phyloP scores from a whole-genome alignment of 257 asterid species.

The Coffea eugenioides region DNA sequence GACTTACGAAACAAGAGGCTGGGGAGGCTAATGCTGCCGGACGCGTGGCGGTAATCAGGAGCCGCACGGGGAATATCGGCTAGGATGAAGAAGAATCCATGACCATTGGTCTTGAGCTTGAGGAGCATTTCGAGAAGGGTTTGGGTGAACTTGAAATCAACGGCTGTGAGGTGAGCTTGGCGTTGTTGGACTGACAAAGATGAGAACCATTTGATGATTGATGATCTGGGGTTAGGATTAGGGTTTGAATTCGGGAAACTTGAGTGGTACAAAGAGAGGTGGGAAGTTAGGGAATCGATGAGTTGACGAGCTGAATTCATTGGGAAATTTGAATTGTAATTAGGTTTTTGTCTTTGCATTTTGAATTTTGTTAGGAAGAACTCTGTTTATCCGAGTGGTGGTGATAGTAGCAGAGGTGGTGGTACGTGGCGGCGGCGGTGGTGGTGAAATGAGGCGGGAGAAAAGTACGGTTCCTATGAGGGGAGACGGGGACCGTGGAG shows the following conservation, averaged over 20 bases:
- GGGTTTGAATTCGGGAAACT: constrained; percentile 25
- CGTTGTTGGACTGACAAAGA: constrained; percentile 77
- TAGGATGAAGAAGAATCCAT: constrained; percentile 66
- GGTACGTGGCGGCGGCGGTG: neutral
- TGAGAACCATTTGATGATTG: constrained; percentile 84
- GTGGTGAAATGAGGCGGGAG: neutral
- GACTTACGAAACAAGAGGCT: constrained; percentile 76
- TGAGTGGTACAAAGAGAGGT: constrained; percentile 76
- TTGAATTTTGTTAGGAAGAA: neutral
- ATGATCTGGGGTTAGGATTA: constrained; percentile 41
- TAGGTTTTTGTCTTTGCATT: neutral
- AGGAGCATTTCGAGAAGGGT: constrained; percentile 64
- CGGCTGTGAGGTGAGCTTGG: constrained; percentile 67
- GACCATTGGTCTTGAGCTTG: constrained; percentile 48
- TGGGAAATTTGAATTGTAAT: constrained; percentile 13
- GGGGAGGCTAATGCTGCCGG: constrained; percentile 51
- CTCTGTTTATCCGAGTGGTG: neutral
- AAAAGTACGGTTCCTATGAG: neutral
- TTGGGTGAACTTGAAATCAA: constrained; percentile 51
- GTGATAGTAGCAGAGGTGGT: neutral
- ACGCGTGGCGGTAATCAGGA: neutral
- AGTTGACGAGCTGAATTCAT: constrained; percentile 59
- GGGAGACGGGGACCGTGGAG: too few species aligned
- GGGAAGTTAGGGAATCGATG: constrained; percentile 78
- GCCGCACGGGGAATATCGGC: constrained; percentile 61